Conservation (phyloP, 2,329 filamentous ascomycete genomes). For the Byssothecium circinans region DNA sequence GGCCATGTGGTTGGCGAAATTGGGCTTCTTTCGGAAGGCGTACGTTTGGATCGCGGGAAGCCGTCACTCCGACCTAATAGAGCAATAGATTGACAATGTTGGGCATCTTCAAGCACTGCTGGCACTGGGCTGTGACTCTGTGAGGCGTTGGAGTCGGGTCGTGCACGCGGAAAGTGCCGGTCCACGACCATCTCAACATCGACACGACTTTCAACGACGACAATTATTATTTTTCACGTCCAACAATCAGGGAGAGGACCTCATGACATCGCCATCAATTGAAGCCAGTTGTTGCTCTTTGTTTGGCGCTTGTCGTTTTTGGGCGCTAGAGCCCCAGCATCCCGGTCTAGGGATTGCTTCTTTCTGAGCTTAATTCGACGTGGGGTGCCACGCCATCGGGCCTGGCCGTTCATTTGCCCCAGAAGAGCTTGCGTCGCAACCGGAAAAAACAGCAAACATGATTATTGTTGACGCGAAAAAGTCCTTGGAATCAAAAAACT, state of each 20-base stretch:
- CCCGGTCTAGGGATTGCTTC: conserved; percentile 1
- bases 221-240: too few relatives aligned
- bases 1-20: not conserved
- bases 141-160: not conserved
- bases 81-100: not conserved
- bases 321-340: not conserved
- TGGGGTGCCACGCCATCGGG: not conserved
- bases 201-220: too few relatives aligned
- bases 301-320: not conserved
- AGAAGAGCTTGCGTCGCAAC: too few relatives aligned
- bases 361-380: conserved; percentile 4
- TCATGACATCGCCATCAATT: too few relatives aligned
- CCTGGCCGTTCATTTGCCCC: too few relatives aligned
- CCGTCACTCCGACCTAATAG: not conserved
- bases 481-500: too few relatives aligned
- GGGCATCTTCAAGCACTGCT: not conserved
- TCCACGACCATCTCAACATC: not conserved
- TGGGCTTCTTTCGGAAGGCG: not conserved
- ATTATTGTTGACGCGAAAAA: too few relatives aligned
- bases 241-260: too few relatives aligned
- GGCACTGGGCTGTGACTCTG: not conserved
- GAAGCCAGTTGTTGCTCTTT: not conserved
- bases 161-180: not conserved
- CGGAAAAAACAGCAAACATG: too few relatives aligned
- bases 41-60: not conserved